A percentile compares a stretch with the other conserved stretches of the same genome.
These are phyloP conservation scores for Rheum nobile DNA, from an alignment of 148 eudicot species.

Conservation along the genomic window DNA sequence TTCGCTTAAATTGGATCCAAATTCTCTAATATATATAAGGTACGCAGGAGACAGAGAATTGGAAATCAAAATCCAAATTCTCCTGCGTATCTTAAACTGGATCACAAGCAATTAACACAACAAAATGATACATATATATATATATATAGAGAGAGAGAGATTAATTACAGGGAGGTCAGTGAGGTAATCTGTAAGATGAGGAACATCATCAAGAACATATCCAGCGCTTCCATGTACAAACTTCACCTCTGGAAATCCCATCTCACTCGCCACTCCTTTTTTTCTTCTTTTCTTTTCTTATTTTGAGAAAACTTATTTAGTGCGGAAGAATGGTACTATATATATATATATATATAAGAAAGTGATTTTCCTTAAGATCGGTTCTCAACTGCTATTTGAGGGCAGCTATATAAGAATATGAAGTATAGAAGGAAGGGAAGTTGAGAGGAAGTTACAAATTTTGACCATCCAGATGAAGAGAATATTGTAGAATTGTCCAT, in stretches of 20 bases:
- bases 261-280: not conserved
- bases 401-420: not conserved
- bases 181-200: conserved; percentile 9
- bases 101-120: not conserved
- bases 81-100: not conserved
- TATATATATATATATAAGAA: not conserved
- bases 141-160: not conserved
- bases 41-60: not conserved
- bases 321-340: not conserved
- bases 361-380: not conserved
- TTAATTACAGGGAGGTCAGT: not conserved
- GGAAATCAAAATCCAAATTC: not conserved
- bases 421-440: not conserved
- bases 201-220: conserved; percentile 8
- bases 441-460: not conserved
- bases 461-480: not conserved
- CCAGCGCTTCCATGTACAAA: not conserved
- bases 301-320: not conserved
- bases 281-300: not conserved
- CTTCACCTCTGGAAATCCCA: conserved; percentile 7
- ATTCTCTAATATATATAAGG: not conserved
- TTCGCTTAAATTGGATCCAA: not conserved
- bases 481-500: not conserved
- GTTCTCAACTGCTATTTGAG: too few species aligned
- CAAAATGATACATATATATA: not conserved